Evolutionary conservation across 208 protist species (phyloP), one percentile per base, ranked within the genome.

Genomic region (Leishmania turanica): DNA sequence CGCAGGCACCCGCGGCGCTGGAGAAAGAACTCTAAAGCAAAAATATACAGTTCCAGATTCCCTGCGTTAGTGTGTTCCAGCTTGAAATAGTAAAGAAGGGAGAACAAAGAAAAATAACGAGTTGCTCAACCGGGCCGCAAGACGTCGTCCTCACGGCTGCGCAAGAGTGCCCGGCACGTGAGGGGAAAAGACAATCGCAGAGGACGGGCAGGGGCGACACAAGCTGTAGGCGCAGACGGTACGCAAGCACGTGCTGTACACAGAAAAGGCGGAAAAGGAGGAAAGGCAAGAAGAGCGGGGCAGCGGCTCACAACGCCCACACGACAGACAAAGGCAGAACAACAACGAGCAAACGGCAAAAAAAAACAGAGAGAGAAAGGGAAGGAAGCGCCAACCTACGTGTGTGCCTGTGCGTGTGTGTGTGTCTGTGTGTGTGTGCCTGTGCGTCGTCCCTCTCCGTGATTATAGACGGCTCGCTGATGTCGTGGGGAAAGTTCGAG

Each of bases 261-360:
- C 45, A 60, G 47, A 37, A 34, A 74, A 79, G 31, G n/a, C 15
- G 34, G 76, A 76, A 76, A 53, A 75, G 54, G 15, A 37, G 31
- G n/a, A 42, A 70, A 70, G 71, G 11, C 6, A n/a, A 74, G 49
- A 74, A 37, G 3, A 75, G 76, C 17, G 62, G 31, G 37, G 45
- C 45, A 42, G 47, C 19, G 51, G 21, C 17, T 15, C 13, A 40
- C 13, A 40, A 7, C 27, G 0, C 69, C 7, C 69, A 71, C 66
- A 2, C 37, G 42, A 3, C 4, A 17, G 21, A 21, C 6, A 68
- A 31, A 68, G 24, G 27, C 27, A 40, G 9, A 5, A 68, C 68
- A 34, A 27, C 15, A 47, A 27, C 15, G 47, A 68, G 15, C 7
- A 66, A 66, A 24, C 2, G 21, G 1, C 47, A 24, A 42, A 45